phyloP scores from a whole-genome alignment of 2,329 filamentous ascomycete species.

The Colletotrichum destructivum region DNA sequence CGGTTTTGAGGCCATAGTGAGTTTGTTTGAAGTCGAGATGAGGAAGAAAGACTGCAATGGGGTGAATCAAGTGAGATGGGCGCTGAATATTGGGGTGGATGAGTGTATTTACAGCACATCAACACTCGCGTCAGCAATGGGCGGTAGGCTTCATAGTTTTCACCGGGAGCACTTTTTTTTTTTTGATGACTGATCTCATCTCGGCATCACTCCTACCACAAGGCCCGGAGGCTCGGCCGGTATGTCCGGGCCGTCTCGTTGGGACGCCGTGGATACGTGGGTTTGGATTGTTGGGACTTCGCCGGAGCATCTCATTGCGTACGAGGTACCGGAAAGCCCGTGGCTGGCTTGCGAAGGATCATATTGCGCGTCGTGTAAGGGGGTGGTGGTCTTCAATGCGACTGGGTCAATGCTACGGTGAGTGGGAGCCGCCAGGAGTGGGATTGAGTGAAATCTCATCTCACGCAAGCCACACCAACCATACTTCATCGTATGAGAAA shows the following conservation, averaged over 20 bases:
- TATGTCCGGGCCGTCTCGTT: not conserved
- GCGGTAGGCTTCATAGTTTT: not conserved
- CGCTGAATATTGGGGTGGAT: not conserved
- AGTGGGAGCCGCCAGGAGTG: slow-evolving; percentile 1
- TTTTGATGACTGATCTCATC: slow-evolving; percentile 9
- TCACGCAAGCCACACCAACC: not conserved
- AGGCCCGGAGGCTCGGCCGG: not conserved
- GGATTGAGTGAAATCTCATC: not conserved
- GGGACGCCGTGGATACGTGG: slow-evolving; percentile 7
- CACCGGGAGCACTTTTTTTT: not conserved
- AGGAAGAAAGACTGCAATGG: not conserved
- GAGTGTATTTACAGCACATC: too few species aligned
- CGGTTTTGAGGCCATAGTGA: slow-evolving; percentile 35
- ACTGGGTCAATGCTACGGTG: not conserved
- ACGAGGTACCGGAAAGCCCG: not conserved
- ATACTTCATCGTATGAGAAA: too few species aligned
- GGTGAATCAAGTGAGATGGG: not conserved
- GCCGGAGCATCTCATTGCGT: not conserved
- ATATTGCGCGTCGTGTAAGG: too few species aligned
- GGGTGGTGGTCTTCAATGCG: not conserved
- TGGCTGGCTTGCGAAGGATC: not conserved
- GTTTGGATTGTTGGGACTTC: not conserved
- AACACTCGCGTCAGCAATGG: not conserved
- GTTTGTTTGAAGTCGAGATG: too few species aligned
- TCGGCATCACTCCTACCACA: not conserved